Evolutionary conservation across 2,329 filamentous ascomycete genomes (phyloP).

Genomic region (Tolypocladium ovalisporum): DNA sequence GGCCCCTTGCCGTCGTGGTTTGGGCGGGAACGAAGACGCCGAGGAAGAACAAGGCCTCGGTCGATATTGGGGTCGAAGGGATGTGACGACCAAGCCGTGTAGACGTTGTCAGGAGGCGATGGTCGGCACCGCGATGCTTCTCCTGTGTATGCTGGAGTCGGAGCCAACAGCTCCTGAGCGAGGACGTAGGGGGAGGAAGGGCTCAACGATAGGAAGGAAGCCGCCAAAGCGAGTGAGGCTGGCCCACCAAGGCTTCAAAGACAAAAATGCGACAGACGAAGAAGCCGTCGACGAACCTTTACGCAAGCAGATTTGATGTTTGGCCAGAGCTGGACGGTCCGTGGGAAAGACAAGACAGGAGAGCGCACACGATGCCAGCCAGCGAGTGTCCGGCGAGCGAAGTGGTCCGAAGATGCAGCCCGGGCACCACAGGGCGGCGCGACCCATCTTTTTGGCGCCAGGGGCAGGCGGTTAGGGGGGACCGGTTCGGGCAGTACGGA

Average conservation of each 20-base stretch:
- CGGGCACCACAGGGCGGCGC: background rate
- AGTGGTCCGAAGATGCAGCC: conserved; percentile 2
- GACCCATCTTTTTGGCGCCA: background rate
- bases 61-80: background rate
- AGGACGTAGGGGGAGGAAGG: background rate
- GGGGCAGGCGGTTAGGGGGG: background rate
- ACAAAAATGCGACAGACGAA: conserved; percentile 7
- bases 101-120: background rate
- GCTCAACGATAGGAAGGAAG: conserved; percentile 26
- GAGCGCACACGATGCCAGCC: conserved; percentile 3
- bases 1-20: background rate
- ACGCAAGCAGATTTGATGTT: conserved; percentile 9
- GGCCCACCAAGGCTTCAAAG: conserved; percentile 12
- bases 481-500: background rate
- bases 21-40: background rate
- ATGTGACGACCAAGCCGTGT: background rate
- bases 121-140: background rate
- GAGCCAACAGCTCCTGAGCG: background rate
- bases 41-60: background rate
- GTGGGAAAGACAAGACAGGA: background rate
- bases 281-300: conserved; percentile 11
- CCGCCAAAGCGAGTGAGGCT: conserved; percentile 52
- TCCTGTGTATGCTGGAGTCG: background rate
- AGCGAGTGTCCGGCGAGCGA: conserved; percentile 1
- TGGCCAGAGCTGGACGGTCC: background rate